Base-by-base conservation (phyloP, 441 rosid species). In the Pelargonium cotyledonis region DNA sequence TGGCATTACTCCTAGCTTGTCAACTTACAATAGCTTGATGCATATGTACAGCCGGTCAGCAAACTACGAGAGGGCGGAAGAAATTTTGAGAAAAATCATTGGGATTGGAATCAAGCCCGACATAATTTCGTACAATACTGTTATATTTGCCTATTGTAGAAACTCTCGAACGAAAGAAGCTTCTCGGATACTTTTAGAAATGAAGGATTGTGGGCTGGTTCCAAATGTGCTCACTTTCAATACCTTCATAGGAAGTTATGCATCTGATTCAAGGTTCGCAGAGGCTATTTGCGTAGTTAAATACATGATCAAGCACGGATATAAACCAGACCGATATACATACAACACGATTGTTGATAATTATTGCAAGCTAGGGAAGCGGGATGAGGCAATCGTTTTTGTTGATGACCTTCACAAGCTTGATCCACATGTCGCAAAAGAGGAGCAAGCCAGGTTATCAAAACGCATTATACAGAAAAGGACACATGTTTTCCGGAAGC, bases 21-120 rank as follows among this genome's bases (percentile, higher is more conserved):
- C 91, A 4, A 94, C 98, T 26, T 91, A 94, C 85, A 91, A 94
- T 63, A 89, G 85, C 78, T 80, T 94, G 81, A 94, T 94, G 97
- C 84, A 88, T 43, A 87, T 88, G 93, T 79, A 89, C 71, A 91
- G 96, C 78, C 87, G 88, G 72, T 89, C 96, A 40, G 85, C 72
- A 6, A 86, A 80, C 67, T 94, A 88, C 26, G 84, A 75, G 35
- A 85, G 80, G 75, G 86, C 97, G 7, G 96, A 94, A 78, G 86
- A 86, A 61, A 63, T 86, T 70, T 78, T 91, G 61, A 80, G 88
- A 81, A 90, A 88, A 71, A 83, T 85, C 69, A 29, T 85, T 71
- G 84, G 76, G 0, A 85, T 86, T 68, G 96, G 95, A 29, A 69
- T 89, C 46, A 89, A 87, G 79, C 96, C 96, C 18, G 97, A 94